Evolutionary conservation across 2,329 filamentous ascomycete species (phyloP).

Genomic region (Colletotrichum paranaense): DNA sequence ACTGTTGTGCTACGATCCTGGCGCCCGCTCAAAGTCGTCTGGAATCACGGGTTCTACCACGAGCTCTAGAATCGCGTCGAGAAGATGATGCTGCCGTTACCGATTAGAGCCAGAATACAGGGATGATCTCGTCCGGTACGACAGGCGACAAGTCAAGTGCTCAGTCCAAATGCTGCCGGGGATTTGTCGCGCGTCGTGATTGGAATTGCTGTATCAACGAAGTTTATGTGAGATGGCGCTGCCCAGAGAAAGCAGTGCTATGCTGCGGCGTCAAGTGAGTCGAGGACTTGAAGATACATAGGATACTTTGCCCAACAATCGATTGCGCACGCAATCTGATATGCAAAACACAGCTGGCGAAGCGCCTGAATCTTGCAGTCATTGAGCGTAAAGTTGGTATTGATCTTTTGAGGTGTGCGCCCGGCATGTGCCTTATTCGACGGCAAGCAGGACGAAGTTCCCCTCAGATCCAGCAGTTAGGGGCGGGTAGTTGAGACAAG

Average conservation of each 20-base stretch:
- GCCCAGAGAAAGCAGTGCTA: not conserved
- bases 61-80: not conserved
- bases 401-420: not conserved
- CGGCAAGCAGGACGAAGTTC: not conserved
- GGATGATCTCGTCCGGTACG: not conserved
- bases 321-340: not conserved
- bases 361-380: not conserved
- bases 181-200: not conserved
- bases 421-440: not conserved
- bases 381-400: not conserved
- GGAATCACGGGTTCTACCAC: not conserved
- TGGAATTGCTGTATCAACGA: not conserved
- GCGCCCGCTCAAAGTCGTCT: not conserved
- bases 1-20: conserved; percentile 14
- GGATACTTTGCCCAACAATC: not conserved
- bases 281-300: not conserved
- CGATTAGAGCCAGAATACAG: not conserved
- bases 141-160: not conserved
- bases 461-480: conserved; percentile 8
- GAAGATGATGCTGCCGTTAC: not conserved
- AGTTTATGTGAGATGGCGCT: not conserved
- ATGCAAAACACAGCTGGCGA: not conserved
- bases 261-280: not conserved
- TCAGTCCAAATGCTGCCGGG: not conserved
- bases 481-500: conserved; percentile 20